Base-by-base conservation (phyloP, 352 stramenopile species). In the Pythium vanterpoolii region DNA sequence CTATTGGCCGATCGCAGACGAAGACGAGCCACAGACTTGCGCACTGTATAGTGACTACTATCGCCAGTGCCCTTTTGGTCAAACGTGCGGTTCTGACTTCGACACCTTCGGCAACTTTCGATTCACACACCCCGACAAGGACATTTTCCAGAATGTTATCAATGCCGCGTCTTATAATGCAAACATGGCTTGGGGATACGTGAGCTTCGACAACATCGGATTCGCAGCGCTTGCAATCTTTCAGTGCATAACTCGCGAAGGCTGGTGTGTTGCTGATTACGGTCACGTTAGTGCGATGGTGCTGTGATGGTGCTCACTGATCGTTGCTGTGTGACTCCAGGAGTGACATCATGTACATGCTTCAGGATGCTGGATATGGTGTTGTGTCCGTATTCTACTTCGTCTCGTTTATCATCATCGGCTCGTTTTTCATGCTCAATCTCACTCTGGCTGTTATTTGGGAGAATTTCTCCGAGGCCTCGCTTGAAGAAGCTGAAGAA, bases 341-440 rank as follows among this genome's bases (percentile, higher is more conserved):
- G 33, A 45, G 33, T 36, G 92, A 88, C 26, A 83, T 86, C 48
- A 89, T 89, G 76, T 87, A 89, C 52, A 76, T 78, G 68, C 64
- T 86, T 34, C 73, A 90, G 68, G 63, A 80, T 27, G 72, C 79
- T 13, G 69, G 72, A 21, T 75, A 75, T 40, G 53, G 82, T 49
- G 45, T 77, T 11, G 56, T 84, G 9, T 62, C 74, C 2, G 74
- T 78, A 10, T 48, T 93, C 18, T 97, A 90, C 65, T 97, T 97
- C 46, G 82, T 93, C 18, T 79, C 82, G 3, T 86, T 97, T 40
- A 90, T 97, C 47, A 77, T 96, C 43, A 73, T 96, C 45, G 92
- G 86, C 14, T 90, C 87, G 10, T 97, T 89, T 60, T 96, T 97
- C 71, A 82, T 96, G 71, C 74, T 97, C 11, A 95, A 97, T 53